Percentiles rank a stretch among this genome's conserved stretches.
phyloP scores from a whole-genome alignment of 2,329 filamentous ascomycete species.

The Calonectria pseudoreteaudii region DNA sequence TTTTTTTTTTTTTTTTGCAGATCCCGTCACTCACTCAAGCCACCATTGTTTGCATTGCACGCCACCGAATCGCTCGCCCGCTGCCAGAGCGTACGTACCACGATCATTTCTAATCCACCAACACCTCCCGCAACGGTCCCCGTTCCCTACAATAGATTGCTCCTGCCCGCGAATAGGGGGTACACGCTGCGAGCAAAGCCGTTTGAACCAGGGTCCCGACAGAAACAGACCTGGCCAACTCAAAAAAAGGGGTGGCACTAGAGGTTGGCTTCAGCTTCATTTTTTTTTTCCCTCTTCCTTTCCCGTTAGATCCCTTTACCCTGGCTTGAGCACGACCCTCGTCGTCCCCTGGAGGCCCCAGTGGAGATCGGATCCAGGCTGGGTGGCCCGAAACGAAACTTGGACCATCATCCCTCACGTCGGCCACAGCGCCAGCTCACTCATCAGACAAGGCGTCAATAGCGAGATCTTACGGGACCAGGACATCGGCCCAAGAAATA shows the following conservation, averaged over 20 bases:
- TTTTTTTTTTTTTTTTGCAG: slow-evolving; percentile 1
- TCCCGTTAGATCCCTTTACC: slow-evolving; percentile 16
- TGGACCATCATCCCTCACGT: slow-evolving; percentile 35
- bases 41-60: not conserved
- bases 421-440: slow-evolving; percentile 16
- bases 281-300: slow-evolving; percentile 1
- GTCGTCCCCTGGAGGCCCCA: slow-evolving; percentile 2
- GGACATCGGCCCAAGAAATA: slow-evolving; percentile 7
- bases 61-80: slow-evolving; percentile 2
- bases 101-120: not conserved
- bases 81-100: not conserved
- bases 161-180: not conserved
- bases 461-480: slow-evolving; percentile 3
- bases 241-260: slow-evolving; percentile 15
- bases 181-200: not conserved
- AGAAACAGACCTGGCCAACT: not conserved
- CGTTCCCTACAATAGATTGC: slow-evolving; percentile 1
- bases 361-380: slow-evolving; percentile 31
- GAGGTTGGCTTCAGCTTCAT: not conserved
- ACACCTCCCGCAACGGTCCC: not conserved
- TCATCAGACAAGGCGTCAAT: slow-evolving; percentile 5
- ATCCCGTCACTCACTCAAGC: slow-evolving; percentile 6
- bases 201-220: slow-evolving; percentile 7
- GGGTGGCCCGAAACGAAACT: slow-evolving; percentile 40
- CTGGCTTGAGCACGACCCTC: slow-evolving; percentile 13